Percentiles rank a stretch among this genome's conserved stretches.
Conservation (phyloP, 108 stramenopile species). For the Nitzschia sp. region DNA sequence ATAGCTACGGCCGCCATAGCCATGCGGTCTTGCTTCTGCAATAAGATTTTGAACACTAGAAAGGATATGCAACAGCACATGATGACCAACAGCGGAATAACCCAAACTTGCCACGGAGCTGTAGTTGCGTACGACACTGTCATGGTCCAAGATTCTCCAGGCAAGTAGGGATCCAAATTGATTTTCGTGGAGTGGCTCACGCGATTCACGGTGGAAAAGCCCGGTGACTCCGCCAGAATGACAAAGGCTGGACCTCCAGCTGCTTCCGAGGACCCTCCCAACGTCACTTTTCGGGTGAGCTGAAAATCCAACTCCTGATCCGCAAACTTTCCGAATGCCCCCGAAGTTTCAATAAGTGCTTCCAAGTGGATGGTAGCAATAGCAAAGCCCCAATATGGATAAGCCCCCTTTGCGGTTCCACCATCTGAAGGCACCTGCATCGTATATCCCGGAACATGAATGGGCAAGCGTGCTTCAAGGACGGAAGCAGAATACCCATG, state of each 20-base stretch:
- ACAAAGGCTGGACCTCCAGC: not conserved
- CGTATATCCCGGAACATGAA: slow-evolving; percentile 20
- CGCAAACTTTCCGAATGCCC: slow-evolving; percentile 44
- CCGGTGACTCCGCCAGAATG: slow-evolving; percentile 9
- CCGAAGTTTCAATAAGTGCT: slow-evolving; percentile 24
- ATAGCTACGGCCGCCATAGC: not conserved
- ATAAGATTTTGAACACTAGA: not conserved
- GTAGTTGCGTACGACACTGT: not conserved
- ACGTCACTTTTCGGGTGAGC: slow-evolving; percentile 43
- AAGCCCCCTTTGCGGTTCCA: slow-evolving; percentile 32
- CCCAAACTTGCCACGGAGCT: not conserved
- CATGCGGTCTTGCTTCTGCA: not conserved
- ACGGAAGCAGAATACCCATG: slow-evolving; percentile 29
- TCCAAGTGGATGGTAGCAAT: slow-evolving; percentile 36
- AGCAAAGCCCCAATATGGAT: slow-evolving; percentile 61
- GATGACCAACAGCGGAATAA: not conserved
- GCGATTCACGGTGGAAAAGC: not conserved
- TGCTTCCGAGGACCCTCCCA: not conserved
- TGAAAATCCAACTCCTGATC: slow-evolving; percentile 29
- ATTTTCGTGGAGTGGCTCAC: not conserved
- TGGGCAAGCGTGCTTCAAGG: slow-evolving; percentile 53
- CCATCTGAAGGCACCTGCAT: slow-evolving; percentile 50
- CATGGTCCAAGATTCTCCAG: slow-evolving; percentile 16
- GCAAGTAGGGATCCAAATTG: not conserved
- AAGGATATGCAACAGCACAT: not conserved